These are phyloP conservation scores for Saccharum officinarum DNA, from an alignment of 176 grass and related monocot species.

Conservation along the genomic window DNA sequence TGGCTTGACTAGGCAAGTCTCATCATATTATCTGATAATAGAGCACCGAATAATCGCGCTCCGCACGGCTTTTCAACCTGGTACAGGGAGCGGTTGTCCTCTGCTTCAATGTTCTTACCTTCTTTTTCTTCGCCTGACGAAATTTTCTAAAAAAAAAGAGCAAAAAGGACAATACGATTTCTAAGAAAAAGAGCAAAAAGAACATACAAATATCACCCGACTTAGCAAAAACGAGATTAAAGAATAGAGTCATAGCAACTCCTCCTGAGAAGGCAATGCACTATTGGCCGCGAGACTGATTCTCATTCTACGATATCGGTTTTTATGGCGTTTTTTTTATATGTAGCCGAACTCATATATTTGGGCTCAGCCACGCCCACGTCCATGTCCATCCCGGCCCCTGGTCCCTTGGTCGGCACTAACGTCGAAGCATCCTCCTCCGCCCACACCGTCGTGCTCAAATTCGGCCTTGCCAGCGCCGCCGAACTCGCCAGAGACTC, in stretches of 20 bases:
- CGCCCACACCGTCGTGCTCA: background rate
- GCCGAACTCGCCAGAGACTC: background rate
- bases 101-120: background rate
- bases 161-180: background rate
- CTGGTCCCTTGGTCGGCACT: slow-evolving; percentile 18
- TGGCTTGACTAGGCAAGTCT: background rate
- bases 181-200: background rate
- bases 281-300: background rate
- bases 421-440: slow-evolving; percentile 22
- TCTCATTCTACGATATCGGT: too few relatives aligned
- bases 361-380: background rate
- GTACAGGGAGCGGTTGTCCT: background rate
- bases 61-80: background rate
- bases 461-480: slow-evolving; percentile 6
- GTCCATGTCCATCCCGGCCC: background rate
- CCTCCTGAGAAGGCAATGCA: background rate
- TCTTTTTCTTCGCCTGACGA: background rate
- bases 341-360: too few relatives aligned
- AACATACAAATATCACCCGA: background rate
- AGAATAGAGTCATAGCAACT: too few relatives aligned
- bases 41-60: slow-evolving; percentile 18
- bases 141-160: background rate
- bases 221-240: background rate
- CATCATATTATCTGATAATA: background rate
- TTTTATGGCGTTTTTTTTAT: too few relatives aligned